Evolutionary conservation across 805 yeast species (phyloP), one percentile per base, ranked within the genome.

Genomic region (Yamadazyma sp.): DNA sequence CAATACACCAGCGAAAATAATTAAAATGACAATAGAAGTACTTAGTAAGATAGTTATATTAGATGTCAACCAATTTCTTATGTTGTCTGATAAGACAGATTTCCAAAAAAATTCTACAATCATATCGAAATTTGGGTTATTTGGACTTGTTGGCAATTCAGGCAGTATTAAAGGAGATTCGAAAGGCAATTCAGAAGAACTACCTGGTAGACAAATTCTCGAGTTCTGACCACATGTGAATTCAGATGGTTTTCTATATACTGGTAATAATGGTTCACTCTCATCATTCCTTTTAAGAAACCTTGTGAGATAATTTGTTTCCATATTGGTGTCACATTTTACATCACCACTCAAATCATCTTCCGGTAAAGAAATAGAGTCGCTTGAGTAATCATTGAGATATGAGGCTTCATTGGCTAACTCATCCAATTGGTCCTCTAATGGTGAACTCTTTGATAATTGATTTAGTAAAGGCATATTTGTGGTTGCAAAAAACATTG

Each of bases 361-460:
- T 12, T 23, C 13, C 8, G 26, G n/a, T 20, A 7, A 7, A 9
- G 7, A 20, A 20, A 9, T 7, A 7, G 9, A 20, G 12, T 23
- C 13, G 12, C 7, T 12, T 6, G 26, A 23, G 13, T 9, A 23
- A 31, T 42, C 49, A 30, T 45, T 43, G 12, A 53, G 44, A 15
- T 31, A 42, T 7, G 55, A 46, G 3, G 61, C 58, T 33, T 52
- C 55, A 21, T 46, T 48, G 6, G 59, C 59, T 5, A 54, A 32
- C 9, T 37, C 48, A 27, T 54, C 60, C 14, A 54, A 45, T 14
- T 50, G 50, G 20, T 47, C 29, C 13, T 37, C 32, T 25, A 37
- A 37, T 14, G 36, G 36, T 5, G 38, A 35, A n/a, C 4, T 19
- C 8, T 14, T 18, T 30, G 23, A 23, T 17, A 9, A 12, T 19